Evolutionary conservation across 148 eudicot species (phyloP), one percentile per base, ranked within the genome.

Genomic region (Nepenthes gracilis): DNA sequence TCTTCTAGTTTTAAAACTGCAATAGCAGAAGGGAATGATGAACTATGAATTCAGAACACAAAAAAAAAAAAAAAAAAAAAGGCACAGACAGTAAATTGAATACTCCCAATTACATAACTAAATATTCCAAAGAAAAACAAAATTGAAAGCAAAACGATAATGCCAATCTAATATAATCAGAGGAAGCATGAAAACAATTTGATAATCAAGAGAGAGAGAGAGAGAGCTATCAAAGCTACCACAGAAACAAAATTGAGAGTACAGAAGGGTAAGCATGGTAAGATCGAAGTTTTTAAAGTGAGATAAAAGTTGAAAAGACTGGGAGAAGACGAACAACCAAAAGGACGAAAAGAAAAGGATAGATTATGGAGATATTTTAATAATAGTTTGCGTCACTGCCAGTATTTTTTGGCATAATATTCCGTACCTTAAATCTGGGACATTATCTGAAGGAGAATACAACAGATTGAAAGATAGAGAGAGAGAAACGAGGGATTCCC

Each of bases 351-450:
- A 38, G 12, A 43, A 9, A 14, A 43, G 43, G 43, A 2, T 40
- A 40, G 43, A 40, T 40, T 40, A 40, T 40, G 43, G 43, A 40
- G 43, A 40, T 40, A 40, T 40, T 40, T 40, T 2, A 40, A 40
- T 40, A n/a, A 40, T 7, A 40, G 43, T 40, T 40, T 40, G 43
- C 43, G 43, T 40, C 43, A 40, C 43, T 40, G 4, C 43, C 7
- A 40, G n/a, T 7, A 40, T 40, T 12, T 59, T 48, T 59, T 37
- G 48, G 48, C 40, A 37, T 40, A 40, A 40, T 7, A 43, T 12
- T 5, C 64, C 68, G 67, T 75, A 83, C 92, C 88, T 78, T 73
- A 78, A 77, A 74, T 72, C 77, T 45, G 80, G 70, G 70, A 67
- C 81, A 82, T 85, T 70, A 64, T 69, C 66, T 56, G 66, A 66